Conservation (phyloP, 139 green algal genomes). For the Tetratostichococcus sp. region DNA sequence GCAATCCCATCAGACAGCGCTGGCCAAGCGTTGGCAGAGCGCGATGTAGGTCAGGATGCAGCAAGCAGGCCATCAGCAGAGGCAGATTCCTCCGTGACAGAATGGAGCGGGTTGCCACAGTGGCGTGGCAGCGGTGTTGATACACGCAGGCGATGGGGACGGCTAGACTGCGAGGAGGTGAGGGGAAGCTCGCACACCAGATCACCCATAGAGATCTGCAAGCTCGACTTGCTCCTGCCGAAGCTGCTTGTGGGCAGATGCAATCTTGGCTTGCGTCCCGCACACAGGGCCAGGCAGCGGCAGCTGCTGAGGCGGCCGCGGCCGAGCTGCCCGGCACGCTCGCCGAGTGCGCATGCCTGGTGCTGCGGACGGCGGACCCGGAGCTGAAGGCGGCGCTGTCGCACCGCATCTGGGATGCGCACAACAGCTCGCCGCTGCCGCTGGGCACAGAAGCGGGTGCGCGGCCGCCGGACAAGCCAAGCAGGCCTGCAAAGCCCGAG, state of each 20-base stretch:
- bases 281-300: no score
- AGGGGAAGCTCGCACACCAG: neutral
- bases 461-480: slow-evolving; percentile 26
- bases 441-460: slow-evolving; percentile 21
- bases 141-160: neutral
- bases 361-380: slow-evolving; percentile 51
- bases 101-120: neutral
- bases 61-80: neutral
- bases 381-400: slow-evolving; percentile 54
- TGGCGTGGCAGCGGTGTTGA: neutral
- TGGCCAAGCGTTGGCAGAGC: neutral
- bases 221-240: no score
- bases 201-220: no score
- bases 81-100: neutral
- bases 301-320: neutral
- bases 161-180: neutral
- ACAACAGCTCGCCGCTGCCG: slow-evolving; percentile 29
- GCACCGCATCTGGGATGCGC: slow-evolving; percentile 48
- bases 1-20: no score
- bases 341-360: slow-evolving; percentile 23
- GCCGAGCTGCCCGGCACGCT: slow-evolving; percentile 7
- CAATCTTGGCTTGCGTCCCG: no score
- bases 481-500: slow-evolving; percentile 43
- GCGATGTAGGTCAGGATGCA: neutral
- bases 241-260: no score